phyloP scores from a whole-genome alignment of 2,329 filamentous ascomycete genomes.

The Neofusicoccum cordaticola region DNA sequence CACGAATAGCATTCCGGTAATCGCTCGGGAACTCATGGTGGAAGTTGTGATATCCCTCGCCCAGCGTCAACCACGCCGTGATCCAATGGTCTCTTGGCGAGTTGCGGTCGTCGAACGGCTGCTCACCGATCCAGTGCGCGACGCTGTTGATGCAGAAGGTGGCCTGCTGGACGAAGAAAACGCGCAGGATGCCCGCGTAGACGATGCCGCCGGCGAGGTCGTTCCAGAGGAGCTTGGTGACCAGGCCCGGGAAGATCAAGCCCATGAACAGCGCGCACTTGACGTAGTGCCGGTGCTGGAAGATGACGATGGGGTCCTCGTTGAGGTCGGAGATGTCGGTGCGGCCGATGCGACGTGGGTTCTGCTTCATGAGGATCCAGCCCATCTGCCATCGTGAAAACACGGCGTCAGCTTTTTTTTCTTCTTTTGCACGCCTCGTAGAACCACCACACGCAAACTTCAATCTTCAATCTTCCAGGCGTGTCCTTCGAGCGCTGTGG shows the following conservation, averaged over 20 bases:
- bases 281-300: conserved; percentile 85
- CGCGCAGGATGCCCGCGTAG: conserved; percentile 79
- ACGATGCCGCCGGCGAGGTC: conserved; percentile 81
- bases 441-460: too few species aligned
- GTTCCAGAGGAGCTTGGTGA: conserved; percentile 75
- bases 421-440: too few species aligned
- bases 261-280: conserved; percentile 77
- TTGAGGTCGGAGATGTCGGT: conserved; percentile 87
- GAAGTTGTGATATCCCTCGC: conserved; percentile 93
- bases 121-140: conserved; percentile 87
- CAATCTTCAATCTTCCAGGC: too few species aligned
- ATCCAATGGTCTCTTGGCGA: conserved; percentile 84
- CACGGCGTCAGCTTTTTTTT: conserved; percentile 41
- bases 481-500: conserved; percentile 47
- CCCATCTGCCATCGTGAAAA: conserved; percentile 51
- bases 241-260: conserved; percentile 69
- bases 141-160: conserved; percentile 92
- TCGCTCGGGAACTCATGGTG: conserved; percentile 93
- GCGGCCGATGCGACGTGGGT: conserved; percentile 82
- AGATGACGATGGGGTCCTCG: conserved; percentile 79
- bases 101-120: conserved; percentile 91
- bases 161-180: conserved; percentile 88
- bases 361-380: conserved; percentile 94
- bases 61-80: conserved; percentile 79
- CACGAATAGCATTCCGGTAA: conserved; percentile 79